These are phyloP conservation scores for Beauveria brongniartii DNA, from an alignment of 2,329 filamentous ascomycete species.

Conservation along the genomic window DNA sequence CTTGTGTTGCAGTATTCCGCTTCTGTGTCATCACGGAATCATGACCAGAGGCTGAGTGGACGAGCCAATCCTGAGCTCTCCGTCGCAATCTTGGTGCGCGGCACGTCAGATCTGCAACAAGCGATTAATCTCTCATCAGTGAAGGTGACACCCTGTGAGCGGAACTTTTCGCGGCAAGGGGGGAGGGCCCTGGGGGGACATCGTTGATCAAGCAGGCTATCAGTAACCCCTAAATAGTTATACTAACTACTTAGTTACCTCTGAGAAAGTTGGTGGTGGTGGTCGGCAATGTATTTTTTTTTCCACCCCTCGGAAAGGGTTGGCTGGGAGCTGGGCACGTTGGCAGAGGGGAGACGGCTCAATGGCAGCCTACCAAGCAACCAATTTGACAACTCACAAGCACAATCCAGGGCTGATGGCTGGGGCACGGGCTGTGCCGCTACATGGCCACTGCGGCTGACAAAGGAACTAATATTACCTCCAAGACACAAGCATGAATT, in stretches of 20 bases:
- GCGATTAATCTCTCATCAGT: not conserved
- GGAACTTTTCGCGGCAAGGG: no score
- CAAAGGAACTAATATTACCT: not conserved
- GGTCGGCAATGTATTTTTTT: no score
- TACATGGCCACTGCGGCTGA: not conserved
- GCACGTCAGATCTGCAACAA: slow-evolving; percentile 6
- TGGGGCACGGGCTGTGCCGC: not conserved
- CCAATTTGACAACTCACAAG: not conserved
- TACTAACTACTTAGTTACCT: no score
- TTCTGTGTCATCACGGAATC: not conserved
- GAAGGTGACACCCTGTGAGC: not conserved
- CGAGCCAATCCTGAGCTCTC: not conserved
- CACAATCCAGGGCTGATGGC: not conserved
- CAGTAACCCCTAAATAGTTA: no score
- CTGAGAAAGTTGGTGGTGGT: no score
- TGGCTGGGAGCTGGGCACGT: no score
- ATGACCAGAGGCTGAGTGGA: not conserved
- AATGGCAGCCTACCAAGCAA: not conserved
- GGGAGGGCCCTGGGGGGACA: no score
- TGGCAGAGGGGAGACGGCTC: not conserved
- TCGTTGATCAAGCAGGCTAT: no score
- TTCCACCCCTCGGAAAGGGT: no score
- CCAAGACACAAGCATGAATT: not conserved
- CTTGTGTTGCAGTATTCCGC: no score
- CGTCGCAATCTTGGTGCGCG: slow-evolving; percentile 2